phyloP scores from a whole-genome alignment of 148 eudicot species.

The Camellia sinensis region DNA sequence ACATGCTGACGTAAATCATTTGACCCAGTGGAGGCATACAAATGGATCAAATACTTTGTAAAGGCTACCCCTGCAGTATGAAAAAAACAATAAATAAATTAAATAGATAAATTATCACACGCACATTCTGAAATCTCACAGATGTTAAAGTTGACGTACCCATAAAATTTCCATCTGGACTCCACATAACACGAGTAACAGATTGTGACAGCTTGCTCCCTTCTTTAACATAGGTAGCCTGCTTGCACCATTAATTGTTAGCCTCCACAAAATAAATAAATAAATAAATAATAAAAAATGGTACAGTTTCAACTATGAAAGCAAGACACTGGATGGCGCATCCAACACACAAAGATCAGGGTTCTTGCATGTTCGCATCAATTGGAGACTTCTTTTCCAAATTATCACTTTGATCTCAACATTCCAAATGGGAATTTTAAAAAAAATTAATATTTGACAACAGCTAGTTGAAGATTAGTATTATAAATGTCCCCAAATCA shows the following conservation, averaged over 20 bases:
- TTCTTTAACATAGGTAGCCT: slow-evolving; percentile 65
- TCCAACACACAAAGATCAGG: background rate
- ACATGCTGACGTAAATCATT: slow-evolving; percentile 73
- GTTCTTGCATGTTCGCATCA: background rate
- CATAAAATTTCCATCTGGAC: slow-evolving; percentile 73
- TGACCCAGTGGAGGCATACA: slow-evolving; percentile 67
- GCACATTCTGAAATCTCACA: slow-evolving; percentile 2
- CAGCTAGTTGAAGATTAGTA: background rate
- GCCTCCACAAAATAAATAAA: background rate
- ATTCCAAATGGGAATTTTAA: background rate
- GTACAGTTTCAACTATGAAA: slow-evolving; percentile 6
- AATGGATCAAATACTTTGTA: slow-evolving; percentile 67
- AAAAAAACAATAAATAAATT: background rate
- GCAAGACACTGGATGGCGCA: background rate
- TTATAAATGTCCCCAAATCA: background rate
- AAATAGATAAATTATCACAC: background rate
- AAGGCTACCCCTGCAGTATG: slow-evolving; percentile 84
- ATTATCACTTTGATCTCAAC: slow-evolving; percentile 5
- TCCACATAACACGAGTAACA: slow-evolving; percentile 80
- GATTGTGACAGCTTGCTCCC: slow-evolving; percentile 27
- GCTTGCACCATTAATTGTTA: slow-evolving; percentile 28
- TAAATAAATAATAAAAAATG: background rate
- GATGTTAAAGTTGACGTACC: slow-evolving; percentile 40
- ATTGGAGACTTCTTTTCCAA: background rate
- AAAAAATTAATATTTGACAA: background rate